Evolutionary conservation across 441 rosid genomes (phyloP).

Genomic region (Gossypium lobatum): DNA sequence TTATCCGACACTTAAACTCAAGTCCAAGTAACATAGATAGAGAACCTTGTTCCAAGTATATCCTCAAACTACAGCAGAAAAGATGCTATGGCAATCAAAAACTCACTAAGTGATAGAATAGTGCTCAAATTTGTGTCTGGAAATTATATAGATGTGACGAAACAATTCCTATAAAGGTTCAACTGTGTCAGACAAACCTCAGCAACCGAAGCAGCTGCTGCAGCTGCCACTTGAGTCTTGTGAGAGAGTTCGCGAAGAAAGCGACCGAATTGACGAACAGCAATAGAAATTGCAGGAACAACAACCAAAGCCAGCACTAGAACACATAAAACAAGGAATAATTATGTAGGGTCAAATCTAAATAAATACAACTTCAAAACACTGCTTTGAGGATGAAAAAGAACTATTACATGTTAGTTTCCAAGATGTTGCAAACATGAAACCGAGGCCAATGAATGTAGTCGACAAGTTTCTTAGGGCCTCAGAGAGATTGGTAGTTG

Average conservation of each 20-base stretch:
- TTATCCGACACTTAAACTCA: neutral
- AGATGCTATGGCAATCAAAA: neutral
- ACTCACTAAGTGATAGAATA: neutral
- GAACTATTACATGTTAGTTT: slow-evolving; percentile 60
- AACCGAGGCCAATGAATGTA: slow-evolving; percentile 68
- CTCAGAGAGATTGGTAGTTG: slow-evolving; percentile 92
- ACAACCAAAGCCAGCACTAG: slow-evolving; percentile 82
- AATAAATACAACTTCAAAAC: neutral
- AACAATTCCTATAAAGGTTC: neutral
- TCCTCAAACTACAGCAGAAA: neutral
- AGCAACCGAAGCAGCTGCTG: slow-evolving; percentile 84
- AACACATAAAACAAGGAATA: neutral
- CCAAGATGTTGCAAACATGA: slow-evolving; percentile 93
- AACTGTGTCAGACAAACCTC: slow-evolving; percentile 49
- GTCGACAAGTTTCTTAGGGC: slow-evolving; percentile 80
- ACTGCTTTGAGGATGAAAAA: neutral
- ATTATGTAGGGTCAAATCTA: neutral
- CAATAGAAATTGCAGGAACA: slow-evolving; percentile 71
- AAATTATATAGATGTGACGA: neutral
- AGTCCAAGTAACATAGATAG: neutral
- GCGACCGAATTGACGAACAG: slow-evolving; percentile 72
- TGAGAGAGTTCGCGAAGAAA: slow-evolving; percentile 88
- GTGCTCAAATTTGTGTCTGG: neutral
- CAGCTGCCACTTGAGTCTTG: slow-evolving; percentile 91
- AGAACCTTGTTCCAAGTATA: neutral